Evolutionary conservation across 2,329 filamentous ascomycete genomes (phyloP).

Genomic region (Bimuria novae-zelandiae): DNA sequence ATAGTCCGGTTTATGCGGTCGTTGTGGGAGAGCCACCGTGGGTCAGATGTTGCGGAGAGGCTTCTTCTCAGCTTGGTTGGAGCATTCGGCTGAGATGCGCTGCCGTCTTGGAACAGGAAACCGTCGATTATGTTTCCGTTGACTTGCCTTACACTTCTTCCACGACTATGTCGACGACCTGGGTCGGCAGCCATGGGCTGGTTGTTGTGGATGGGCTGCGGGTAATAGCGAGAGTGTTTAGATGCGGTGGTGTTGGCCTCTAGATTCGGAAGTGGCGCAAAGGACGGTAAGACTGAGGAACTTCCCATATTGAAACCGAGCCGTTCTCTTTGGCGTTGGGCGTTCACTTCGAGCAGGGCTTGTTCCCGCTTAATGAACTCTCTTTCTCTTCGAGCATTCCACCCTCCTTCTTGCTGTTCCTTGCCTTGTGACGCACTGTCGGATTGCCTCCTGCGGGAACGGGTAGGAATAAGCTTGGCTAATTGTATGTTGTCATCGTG

Average conservation of each 20-base stretch:
- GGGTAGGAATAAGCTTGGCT: too few species aligned
- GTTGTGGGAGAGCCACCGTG: neutral
- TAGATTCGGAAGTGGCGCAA: constrained; percentile 12
- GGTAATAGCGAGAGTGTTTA: constrained; percentile 24
- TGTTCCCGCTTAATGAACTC: constrained; percentile 23
- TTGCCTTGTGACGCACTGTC: neutral
- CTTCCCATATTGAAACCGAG: constrained; percentile 14
- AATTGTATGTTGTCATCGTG: neutral
- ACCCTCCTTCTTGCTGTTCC: constrained; percentile 16
- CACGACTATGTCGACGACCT: neutral
- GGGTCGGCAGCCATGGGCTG: neutral
- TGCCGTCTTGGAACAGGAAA: neutral
- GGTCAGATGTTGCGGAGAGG: neutral
- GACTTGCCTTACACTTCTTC: neutral
- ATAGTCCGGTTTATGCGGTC: neutral
- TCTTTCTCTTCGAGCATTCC: constrained; percentile 25
- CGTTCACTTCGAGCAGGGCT: constrained; percentile 17
- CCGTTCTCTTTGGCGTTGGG: constrained; percentile 15
- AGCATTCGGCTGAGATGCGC: neutral
- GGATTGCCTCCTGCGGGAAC: neutral
- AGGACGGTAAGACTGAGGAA: constrained; percentile 11
- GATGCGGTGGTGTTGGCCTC: constrained; percentile 9
- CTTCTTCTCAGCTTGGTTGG: neutral
- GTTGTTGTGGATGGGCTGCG: constrained; percentile 6
- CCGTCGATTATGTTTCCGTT: constrained; percentile 1